Conservation (phyloP, 2,329 filamentous ascomycete species). For the Bipolaris oryzae region DNA sequence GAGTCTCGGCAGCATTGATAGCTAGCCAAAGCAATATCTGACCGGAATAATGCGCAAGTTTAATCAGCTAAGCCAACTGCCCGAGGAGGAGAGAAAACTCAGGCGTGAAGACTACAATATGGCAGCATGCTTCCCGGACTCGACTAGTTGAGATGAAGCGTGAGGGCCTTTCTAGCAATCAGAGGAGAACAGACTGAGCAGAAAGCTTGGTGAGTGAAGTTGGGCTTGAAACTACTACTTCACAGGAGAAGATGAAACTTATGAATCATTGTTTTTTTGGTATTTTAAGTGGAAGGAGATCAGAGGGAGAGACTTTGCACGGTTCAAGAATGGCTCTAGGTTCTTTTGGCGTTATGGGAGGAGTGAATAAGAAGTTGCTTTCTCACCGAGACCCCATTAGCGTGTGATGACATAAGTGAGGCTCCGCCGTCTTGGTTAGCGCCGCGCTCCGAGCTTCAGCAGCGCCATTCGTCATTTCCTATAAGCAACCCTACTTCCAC, state of each 20-base stretch:
- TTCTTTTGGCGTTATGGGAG: neutral
- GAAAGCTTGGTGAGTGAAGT: neutral
- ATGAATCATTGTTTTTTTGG: no score
- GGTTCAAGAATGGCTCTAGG: neutral
- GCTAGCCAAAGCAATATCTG: neutral
- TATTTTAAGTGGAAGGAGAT: no score
- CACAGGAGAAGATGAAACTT: neutral
- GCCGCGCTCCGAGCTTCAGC: conserved; percentile 19
- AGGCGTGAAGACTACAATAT: neutral
- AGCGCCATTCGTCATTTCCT: conserved; percentile 28
- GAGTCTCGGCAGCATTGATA: neutral
- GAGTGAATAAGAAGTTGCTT: neutral
- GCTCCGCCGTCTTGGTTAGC: conserved; percentile 23
- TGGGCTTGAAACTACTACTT: neutral
- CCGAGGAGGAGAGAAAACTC: neutral
- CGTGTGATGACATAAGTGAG: conserved; percentile 21
- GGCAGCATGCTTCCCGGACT: neutral
- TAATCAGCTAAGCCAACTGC: neutral
- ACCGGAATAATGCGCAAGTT: neutral
- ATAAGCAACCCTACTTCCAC: conserved; percentile 25
- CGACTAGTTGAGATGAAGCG: no score
- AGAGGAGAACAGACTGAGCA: neutral
- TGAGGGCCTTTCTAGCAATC: neutral
- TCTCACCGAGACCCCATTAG: neutral
- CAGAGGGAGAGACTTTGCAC: neutral